A percentile compares a stretch with the other conserved stretches of the same genome.
Evolutionary conservation across 108 stramenopile species (phyloP).

Genomic region (Asterionellopsis glacialis): DNA sequence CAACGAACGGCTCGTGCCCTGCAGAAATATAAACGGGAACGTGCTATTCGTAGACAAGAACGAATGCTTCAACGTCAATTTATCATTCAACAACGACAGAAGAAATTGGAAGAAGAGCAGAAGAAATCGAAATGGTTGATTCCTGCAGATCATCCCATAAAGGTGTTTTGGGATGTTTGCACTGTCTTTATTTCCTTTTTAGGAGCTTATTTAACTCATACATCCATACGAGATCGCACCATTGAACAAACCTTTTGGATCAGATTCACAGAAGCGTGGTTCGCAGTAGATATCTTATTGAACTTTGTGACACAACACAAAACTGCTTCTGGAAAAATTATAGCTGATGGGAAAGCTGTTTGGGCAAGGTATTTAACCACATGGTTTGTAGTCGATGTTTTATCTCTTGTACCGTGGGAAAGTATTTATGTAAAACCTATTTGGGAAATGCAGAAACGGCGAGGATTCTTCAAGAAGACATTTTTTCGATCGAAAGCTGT

Average conservation of each 20-base stretch:
- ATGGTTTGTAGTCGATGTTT: conserved; percentile 78
- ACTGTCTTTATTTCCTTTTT: conserved; percentile 70
- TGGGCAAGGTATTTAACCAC: conserved; percentile 83
- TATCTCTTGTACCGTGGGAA: conserved; percentile 79
- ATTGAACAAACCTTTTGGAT: conserved; percentile 29
- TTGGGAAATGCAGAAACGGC: conserved; percentile 69
- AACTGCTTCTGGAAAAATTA: conserved; percentile 47
- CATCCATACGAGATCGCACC: conserved; percentile 64
- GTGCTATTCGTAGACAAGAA: too few species aligned
- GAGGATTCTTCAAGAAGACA: conserved; percentile 59
- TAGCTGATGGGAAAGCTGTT: conserved; percentile 56
- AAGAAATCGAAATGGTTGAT: conserved; percentile 28
- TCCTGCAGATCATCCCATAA: conserved; percentile 76
- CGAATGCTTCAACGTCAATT: too few species aligned
- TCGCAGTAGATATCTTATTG: conserved; percentile 71
- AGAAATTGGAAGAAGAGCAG: too few species aligned
- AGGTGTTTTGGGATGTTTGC: conserved; percentile 73
- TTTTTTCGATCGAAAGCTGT: conserved; percentile 82
- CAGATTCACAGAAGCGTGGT: conserved; percentile 43
- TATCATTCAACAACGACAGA: too few species aligned
- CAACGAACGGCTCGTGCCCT: too few species aligned
- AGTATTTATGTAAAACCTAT: conserved; percentile 68
- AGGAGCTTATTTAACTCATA: conserved; percentile 61
- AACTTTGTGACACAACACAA: conserved; percentile 82
- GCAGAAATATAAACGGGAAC: too few species aligned